Percentiles rank a stretch among this genome's conserved stretches.
Evolutionary conservation across 108 stramenopile species (phyloP).

Genomic region (Halocafeteria seosinensis): DNA sequence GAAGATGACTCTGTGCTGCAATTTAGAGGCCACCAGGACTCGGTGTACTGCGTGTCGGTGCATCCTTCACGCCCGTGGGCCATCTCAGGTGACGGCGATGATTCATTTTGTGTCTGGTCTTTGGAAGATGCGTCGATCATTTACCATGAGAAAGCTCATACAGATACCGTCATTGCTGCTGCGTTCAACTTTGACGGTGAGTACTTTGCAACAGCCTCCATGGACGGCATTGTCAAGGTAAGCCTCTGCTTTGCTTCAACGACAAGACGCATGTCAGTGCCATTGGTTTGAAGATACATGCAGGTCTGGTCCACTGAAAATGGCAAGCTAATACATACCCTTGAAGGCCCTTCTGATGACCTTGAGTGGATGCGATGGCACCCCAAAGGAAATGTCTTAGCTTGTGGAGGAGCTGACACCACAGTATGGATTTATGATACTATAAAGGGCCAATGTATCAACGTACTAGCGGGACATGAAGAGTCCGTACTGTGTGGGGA

Average conservation of each 20-base stretch:
- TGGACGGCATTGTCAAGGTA: conserved; percentile 55
- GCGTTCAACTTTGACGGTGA: conserved; percentile 69
- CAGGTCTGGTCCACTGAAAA: not conserved
- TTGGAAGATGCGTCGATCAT: not conserved
- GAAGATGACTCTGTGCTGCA: too few species aligned
- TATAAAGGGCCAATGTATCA: conserved; percentile 63
- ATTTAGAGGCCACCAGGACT: not conserved
- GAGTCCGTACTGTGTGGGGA: conserved; percentile 56
- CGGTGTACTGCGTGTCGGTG: not conserved
- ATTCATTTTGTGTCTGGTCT: not conserved
- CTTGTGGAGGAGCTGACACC: conserved; percentile 73
- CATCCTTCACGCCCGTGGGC: not conserved
- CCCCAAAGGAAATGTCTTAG: conserved; percentile 64
- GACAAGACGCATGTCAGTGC: not conserved
- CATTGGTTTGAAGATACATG: not conserved
- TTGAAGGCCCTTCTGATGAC: conserved; percentile 77
- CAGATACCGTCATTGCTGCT: conserved; percentile 58
- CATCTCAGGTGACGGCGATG: not conserved
- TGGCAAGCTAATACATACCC: not conserved
- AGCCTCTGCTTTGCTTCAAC: not conserved
- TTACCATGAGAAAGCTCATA: conserved; percentile 82
- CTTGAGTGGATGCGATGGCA: conserved; percentile 81
- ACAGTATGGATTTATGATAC: conserved; percentile 90
- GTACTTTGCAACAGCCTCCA: conserved; percentile 51
- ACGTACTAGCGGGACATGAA: conserved; percentile 87